Evolutionary conservation across 108 stramenopile genomes (phyloP).

Genomic region (Fistulifera pelliculosa): DNA sequence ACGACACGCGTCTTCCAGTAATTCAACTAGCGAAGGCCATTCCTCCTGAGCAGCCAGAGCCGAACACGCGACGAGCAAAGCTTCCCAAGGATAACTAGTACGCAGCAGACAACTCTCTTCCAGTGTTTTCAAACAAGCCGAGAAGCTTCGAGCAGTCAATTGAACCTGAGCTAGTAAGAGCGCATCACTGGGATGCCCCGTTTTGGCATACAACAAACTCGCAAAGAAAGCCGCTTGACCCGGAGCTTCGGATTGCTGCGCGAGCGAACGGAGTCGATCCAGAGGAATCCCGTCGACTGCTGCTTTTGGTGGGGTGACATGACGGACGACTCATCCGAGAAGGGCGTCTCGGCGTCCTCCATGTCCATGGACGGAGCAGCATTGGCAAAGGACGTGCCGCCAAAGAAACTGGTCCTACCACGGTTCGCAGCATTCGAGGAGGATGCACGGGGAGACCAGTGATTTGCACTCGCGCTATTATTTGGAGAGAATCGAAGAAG

Average conservation of each 20-base stretch:
- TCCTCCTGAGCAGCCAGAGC: constrained; percentile 27
- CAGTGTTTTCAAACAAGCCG: constrained; percentile 22
- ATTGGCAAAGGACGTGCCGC: too few species aligned
- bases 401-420: too few species aligned
- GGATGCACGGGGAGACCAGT: too few species aligned
- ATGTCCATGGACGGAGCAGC: too few species aligned
- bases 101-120: constrained; percentile 13
- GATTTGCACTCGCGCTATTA: not conserved
- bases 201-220: constrained; percentile 42
- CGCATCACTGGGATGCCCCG: constrained; percentile 41
- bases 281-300: constrained; percentile 1
- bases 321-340: too few species aligned
- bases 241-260: constrained; percentile 16
- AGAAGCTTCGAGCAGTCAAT: not conserved
- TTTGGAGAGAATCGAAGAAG: constrained; percentile 6
- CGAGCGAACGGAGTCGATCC: not conserved
- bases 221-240: constrained; percentile 61
- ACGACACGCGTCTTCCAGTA: constrained; percentile 30
- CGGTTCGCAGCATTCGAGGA: too few species aligned
- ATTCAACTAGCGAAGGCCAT: constrained; percentile 25
- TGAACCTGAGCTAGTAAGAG: constrained; percentile 21
- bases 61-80: constrained; percentile 31
- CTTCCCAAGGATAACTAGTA: constrained; percentile 16
- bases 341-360: too few species aligned
- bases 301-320: not conserved